Base-by-base conservation (phyloP, 2,329 filamentous ascomycete genomes). In the Phaeoacremonium minimum region DNA sequence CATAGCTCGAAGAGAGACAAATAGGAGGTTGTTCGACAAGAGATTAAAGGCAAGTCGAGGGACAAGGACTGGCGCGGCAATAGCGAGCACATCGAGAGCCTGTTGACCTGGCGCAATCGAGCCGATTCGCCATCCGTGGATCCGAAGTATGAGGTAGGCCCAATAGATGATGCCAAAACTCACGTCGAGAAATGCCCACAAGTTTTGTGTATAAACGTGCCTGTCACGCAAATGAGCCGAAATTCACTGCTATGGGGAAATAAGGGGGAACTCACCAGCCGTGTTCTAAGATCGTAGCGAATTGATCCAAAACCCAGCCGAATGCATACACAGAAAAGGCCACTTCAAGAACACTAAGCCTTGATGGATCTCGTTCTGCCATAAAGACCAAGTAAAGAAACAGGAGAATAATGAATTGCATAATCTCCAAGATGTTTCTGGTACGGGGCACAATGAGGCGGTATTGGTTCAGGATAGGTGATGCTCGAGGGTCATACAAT, bases 121-220 rank as follows among this genome's bases (percentile, higher is more conserved):
- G 4, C 60, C 69, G 2, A 61, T 67, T 9, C 68, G 63, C 58
- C 77, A 75, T 19, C 82, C 82, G 48, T 83, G 75, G 12, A 87
- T 60, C 5, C 87, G 82, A 19, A 90, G 57, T 18, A 74, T 56
- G 6, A 89, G 65, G 56, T 91, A 93, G 13, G 71, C 60, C 48
- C 72, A 66, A 53, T 86, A 93, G 19, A 93, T 82, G 29, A 71
- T 49, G n/a, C 80, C 75, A 50, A 91, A 94, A 5, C 78, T 79
- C 32, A 91, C 80, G 55, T 93, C 87, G 13, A 94, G 73, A 50
- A 94, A 93, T 0, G 86, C 88, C 87, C 87, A 94, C 4, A 94
- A 65, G 48, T 93, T 91, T 56, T 94, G 86, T 0, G 87, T 89
- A 52, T 93, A 90, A 2, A 93, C 87, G 40, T 79, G 77, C 85